Evolutionary conservation across 164 flowering plant genomes (phyloP), one percentile per base, ranked within the genome.

Genomic region (Stephania yunnanensis): DNA sequence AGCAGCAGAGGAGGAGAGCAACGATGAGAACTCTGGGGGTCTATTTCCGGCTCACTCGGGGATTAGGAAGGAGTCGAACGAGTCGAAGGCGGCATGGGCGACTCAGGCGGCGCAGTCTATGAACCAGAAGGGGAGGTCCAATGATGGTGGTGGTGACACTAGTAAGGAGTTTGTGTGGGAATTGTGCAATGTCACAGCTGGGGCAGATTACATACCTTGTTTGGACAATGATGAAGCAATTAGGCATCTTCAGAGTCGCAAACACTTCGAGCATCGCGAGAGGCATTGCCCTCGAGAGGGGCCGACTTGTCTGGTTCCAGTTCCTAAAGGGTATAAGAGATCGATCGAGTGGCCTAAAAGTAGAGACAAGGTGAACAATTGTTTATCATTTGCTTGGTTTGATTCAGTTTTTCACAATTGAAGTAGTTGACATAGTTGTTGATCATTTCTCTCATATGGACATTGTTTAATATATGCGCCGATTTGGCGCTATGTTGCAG

Each of bases 141-240:
- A 80, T 75, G 71, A 75, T 82, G 1, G 79, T 53, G 92, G 42
- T 36, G 42, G 42, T 36, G 84, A 10, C 84, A 91, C 80, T 84
- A 83, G 1, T 36, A 36, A 36, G 42, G 42, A 36, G 42, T 36
- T 36, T 1, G 42, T 36, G 7, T 95, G 99, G 99, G 85, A 82
- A 76, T 83, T 91, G 1, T 95, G 98, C 71, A 95, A 93, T 48
- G 90, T 76, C 1, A 87, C 91, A 0, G 88, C 95, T 0, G 95
- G 97, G 10, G 53, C 89, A 6, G 98, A 95, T 75, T 95, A 90
- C 76, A 93, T 95, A 45, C 99, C 99, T 5, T 95, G 99, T 79
- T 85, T 95, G 84, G 99, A 95, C 81, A 95, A 95, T 78, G 92
- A 85, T 82, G 81, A 84, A 69, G 93, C 93, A 0, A 48, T 93